Conservation (phyloP, 441 rosid genomes). For the Populus hybrid region DNA sequence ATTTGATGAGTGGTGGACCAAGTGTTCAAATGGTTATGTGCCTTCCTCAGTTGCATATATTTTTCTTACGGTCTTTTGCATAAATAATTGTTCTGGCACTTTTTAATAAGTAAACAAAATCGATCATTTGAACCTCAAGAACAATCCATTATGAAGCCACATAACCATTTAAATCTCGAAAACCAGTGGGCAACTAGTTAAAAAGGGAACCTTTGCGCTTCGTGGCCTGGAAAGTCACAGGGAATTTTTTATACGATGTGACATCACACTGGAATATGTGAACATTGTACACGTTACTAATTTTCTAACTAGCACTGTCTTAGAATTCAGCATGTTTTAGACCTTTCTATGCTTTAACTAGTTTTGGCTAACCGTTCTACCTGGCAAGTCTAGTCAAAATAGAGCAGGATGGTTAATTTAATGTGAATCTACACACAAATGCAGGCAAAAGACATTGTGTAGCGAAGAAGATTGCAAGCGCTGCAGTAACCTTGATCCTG, state of each 20-base stretch:
- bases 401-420: not conserved
- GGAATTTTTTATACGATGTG: not conserved
- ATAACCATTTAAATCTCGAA: not conserved
- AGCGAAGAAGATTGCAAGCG: conserved; percentile 43
- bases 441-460: conserved; percentile 44
- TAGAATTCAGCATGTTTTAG: not conserved
- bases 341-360: not conserved
- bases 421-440: not conserved
- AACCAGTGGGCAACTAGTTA: not conserved
- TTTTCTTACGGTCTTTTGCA: not conserved
- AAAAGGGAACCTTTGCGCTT: not conserved
- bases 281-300: not conserved
- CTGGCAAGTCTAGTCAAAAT: not conserved
- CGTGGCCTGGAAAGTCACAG: not conserved
- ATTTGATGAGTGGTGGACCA: not conserved
- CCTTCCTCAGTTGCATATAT: not conserved
- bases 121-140: not conserved
- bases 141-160: not conserved
- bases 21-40: not conserved
- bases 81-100: not conserved
- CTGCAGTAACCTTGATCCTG: conserved; percentile 32
- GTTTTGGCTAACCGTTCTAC: not conserved
- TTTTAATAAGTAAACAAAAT: not conserved
- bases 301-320: not conserved
- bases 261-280: not conserved